Conservation (phyloP, 352 stramenopile species). For the Globisporangium cylindrosporum region DNA sequence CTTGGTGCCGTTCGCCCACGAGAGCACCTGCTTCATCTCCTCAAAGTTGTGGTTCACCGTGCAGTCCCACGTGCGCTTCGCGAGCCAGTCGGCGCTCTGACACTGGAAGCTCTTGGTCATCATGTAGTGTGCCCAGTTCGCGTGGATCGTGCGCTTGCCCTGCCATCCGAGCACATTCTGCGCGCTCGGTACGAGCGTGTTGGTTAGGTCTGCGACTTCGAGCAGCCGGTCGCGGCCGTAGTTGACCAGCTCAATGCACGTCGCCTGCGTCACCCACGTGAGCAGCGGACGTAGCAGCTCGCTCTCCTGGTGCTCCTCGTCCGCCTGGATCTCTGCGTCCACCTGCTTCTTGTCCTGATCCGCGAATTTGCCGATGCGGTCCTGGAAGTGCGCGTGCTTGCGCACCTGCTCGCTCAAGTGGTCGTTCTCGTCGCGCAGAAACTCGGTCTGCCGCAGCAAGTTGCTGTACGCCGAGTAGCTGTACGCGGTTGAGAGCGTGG, state of each 20-base stretch:
- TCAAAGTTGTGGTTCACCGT: constrained; percentile 26
- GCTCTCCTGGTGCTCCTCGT: constrained; percentile 11
- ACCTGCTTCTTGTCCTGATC: constrained; percentile 18
- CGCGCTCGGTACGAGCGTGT: constrained; percentile 10
- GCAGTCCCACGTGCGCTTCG: constrained; percentile 34
- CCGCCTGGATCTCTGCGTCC: constrained; percentile 1
- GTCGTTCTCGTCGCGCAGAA: constrained; percentile 22
- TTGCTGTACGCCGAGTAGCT: constrained; percentile 19
- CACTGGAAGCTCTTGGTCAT: constrained; percentile 43
- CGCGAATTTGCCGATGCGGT: constrained; percentile 7
- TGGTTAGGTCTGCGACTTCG: constrained; percentile 20
- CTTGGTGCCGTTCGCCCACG: constrained; percentile 34
- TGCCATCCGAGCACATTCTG: constrained; percentile 44
- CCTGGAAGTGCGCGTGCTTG: constrained; percentile 25
- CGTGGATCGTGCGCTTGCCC: constrained; percentile 34
- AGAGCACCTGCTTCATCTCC: constrained; percentile 27
- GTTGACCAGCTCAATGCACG: constrained; percentile 17
- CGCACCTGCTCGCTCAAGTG: constrained; percentile 15
- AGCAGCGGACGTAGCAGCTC: constrained; percentile 17
- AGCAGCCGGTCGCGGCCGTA: constrained; percentile 27
- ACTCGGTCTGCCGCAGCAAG: constrained; percentile 25
- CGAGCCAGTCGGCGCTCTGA: constrained; percentile 24
- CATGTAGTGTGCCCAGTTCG: constrained; percentile 42
- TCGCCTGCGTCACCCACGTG: constrained; percentile 17
- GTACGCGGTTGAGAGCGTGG: constrained; percentile 4